Percentiles rank a stretch among this genome's conserved stretches.
Evolutionary conservation across 176 grass and related monocot species (phyloP).

Genomic region (Phoenix dactylifera): DNA sequence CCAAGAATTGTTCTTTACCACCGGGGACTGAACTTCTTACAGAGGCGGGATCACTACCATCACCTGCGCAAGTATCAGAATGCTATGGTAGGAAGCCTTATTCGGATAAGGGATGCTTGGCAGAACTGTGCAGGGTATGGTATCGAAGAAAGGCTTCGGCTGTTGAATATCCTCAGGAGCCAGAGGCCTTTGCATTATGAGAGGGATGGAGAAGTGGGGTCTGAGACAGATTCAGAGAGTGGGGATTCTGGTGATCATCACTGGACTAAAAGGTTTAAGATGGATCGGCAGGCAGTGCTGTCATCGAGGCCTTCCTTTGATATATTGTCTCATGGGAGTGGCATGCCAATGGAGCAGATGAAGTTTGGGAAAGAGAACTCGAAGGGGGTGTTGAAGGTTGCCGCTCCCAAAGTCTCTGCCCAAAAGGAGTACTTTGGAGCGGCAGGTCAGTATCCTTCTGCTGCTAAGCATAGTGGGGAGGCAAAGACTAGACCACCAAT

Average conservation of each 20-base stretch:
- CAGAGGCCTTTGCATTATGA: constrained; percentile 20
- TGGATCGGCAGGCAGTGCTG: background rate
- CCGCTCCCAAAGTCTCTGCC: constrained; percentile 14
- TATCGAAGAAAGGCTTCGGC: constrained; percentile 49
- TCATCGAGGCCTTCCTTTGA: background rate
- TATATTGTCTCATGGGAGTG: background rate
- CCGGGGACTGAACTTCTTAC: constrained; percentile 31
- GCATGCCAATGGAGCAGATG: constrained; percentile 14
- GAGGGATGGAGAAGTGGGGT: constrained; percentile 10
- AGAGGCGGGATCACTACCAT: constrained; percentile 70
- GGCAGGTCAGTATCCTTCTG: constrained; percentile 3
- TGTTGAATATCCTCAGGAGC: constrained; percentile 39
- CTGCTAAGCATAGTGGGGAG: background rate
- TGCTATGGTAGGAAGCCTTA: constrained; percentile 45
- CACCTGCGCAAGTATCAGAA: constrained; percentile 67
- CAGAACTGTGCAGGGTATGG: constrained; percentile 40
- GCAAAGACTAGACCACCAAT: background rate
- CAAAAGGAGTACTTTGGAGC: constrained; percentile 19
- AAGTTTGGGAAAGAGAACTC: constrained; percentile 38
- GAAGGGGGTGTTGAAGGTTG: constrained; percentile 40
- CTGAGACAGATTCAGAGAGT: constrained; percentile 48
- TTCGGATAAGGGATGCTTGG: constrained; percentile 71
- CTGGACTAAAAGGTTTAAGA: constrained; percentile 28
- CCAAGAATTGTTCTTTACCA: constrained; percentile 62
- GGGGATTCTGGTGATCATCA: constrained; percentile 32